Base-by-base conservation (phyloP, 1,284 basidiomycete genomes). In the Leccinum laetum region DNA sequence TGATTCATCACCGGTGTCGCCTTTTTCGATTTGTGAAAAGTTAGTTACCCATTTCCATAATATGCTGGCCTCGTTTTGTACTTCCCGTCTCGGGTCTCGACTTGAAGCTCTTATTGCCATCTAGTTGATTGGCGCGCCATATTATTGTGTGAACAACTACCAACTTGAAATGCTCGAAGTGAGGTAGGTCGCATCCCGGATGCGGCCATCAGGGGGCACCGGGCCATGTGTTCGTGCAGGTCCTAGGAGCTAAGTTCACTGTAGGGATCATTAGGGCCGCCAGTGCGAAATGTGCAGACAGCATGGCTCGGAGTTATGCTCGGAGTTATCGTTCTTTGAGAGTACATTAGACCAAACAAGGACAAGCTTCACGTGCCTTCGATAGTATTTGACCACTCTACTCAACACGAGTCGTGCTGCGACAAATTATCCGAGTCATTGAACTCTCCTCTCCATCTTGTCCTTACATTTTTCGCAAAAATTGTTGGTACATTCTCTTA, bases 11-110 rank as follows among this genome's bases (percentile, higher is more conserved):
- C 21, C 9, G 9, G 18, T 52, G 14, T 35, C 26, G 58, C 18
- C 13, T n/a, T 49, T 59, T 60, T 67, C 14, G 68, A 65, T 68
- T 70, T 68, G 66, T 67, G n/a, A 14, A 21, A 29, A 32, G 24
- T 7, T 21, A 24, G 21, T 64, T 67, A 26, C 16, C 16, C 16
- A 26, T 18, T 56, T 29, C 6, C 39, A 52, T 44, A 35, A 35
- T 35, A 0, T 64, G 14, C 26, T 21, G 14, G 32, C 21, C 44
- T 65, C 32, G 16, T 64, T 65, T 58, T 46, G 49, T 46, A 39
- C 26, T 44, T 13, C 13, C 14, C 14, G 26, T 55, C 9, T 60
- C 4, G 18, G 21, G 35, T 65, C 41, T 49, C n/a, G 18, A 26
- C 21, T n/a, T 58, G 35, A n/a, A 16, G 26, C 10, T 18, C 2